Percentiles rank a stretch among this genome's conserved stretches.
These are phyloP conservation scores for Puya raimondii DNA, from an alignment of 176 grass and related monocot species.

Conservation along the genomic window DNA sequence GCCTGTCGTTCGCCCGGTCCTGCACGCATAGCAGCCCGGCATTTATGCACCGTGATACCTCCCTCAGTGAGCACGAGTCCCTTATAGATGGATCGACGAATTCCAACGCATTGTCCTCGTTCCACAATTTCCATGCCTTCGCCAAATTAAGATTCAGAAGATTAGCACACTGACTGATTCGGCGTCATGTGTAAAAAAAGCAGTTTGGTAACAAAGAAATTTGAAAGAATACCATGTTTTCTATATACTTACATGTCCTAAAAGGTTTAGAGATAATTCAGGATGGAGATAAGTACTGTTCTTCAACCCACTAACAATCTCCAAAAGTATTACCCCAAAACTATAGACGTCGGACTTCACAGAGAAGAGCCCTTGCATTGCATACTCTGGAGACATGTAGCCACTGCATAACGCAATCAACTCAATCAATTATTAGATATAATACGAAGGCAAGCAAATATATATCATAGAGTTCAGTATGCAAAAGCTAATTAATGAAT, in stretches of 20 bases:
- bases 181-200: not conserved
- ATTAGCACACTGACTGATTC: not conserved
- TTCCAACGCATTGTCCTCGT: conserved; percentile 23
- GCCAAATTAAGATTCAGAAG: not conserved
- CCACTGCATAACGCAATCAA: conserved; percentile 19
- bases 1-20: conserved; percentile 37
- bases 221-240: not conserved
- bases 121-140: conserved; percentile 55
- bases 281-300: conserved; percentile 30
- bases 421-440: not conserved
- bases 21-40: conserved; percentile 54
- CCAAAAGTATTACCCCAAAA: conserved; percentile 29
- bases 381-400: conserved; percentile 51
- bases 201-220: conserved; percentile 4
- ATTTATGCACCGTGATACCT: conserved; percentile 41
- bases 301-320: conserved; percentile 47
- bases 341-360: conserved; percentile 40
- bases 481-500: no score
- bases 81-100: conserved; percentile 28
- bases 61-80: conserved; percentile 20
- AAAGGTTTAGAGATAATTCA: conserved; percentile 37
- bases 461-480: no score
- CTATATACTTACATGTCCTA: conserved; percentile 45
- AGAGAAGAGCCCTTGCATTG: conserved; percentile 35
- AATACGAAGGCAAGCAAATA: no score